Conservation (phyloP, 192 early-diverging fungal genomes). For the Rhizophagus clarus region DNA sequence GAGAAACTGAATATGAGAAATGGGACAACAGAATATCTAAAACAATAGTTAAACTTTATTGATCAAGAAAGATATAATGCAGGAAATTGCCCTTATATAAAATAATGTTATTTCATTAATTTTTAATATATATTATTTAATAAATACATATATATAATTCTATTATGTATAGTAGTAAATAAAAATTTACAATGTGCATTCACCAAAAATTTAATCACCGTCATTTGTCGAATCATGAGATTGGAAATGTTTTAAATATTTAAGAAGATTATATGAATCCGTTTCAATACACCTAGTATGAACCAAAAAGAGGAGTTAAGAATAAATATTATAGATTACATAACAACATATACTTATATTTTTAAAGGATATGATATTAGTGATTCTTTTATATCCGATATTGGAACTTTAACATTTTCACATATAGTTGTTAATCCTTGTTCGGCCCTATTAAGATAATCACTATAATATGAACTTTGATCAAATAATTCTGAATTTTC, state of each 20-base stretch:
- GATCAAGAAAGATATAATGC: no score
- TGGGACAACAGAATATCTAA: no score
- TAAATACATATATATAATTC: no score
- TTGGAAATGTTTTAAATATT: slow-evolving; percentile 16
- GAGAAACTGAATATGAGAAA: no score
- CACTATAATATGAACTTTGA: slow-evolving; percentile 45
- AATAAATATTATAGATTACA: neutral
- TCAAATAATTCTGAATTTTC: slow-evolving; percentile 50
- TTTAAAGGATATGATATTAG: slow-evolving; percentile 42
- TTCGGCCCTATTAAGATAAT: slow-evolving; percentile 52
- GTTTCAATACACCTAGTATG: slow-evolving; percentile 31
- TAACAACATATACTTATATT: neutral
- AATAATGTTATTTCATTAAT: no score
- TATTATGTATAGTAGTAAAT: neutral
- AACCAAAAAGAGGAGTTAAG: neutral
- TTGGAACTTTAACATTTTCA: slow-evolving; percentile 52
- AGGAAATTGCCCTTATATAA: no score
- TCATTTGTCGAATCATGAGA: neutral
- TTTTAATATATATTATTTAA: no score
- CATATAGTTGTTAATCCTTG: slow-evolving; percentile 54
- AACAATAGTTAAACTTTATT: no score
- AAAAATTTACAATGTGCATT: neutral
- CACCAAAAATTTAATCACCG: neutral
- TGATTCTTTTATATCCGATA: slow-evolving; percentile 51
- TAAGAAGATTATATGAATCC: slow-evolving; percentile 6